A percentile compares a stretch with the other conserved stretches of the same genome.
Evolutionary conservation across 768 basidiomycete genomes (phyloP).

Genomic region (Lactarius deliciosus): DNA sequence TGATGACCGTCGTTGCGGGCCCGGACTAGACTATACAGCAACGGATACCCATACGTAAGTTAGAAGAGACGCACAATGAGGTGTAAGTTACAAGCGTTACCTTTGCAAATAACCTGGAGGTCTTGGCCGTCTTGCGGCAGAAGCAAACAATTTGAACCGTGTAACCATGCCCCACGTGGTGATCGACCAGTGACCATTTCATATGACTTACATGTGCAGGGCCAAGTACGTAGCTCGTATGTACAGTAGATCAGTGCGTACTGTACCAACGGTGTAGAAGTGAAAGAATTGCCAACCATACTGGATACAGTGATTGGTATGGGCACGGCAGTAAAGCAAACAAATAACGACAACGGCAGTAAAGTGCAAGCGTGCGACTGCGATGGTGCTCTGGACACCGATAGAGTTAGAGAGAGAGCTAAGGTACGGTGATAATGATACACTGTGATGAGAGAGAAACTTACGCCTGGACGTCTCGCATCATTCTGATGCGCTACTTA

Average conservation of each 20-base stretch:
- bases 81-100: conserved; percentile 78
- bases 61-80: conserved; percentile 89
- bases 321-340: no score
- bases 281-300: not conserved
- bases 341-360: no score
- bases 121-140: no score
- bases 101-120: conserved; percentile 48
- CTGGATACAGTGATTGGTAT: not conserved
- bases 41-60: conserved; percentile 55
- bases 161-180: not conserved
- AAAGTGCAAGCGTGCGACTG: no score
- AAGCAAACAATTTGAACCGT: not conserved
- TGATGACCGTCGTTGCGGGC: not conserved
- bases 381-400: no score
- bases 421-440: not conserved
- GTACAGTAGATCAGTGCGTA: not conserved
- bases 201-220: not conserved
- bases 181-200: no score
- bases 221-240: not conserved
- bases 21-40: not conserved
- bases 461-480: no score
- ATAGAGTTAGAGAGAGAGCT: not conserved
- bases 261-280: not conserved
- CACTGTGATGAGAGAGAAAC: not conserved
- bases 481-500: not conserved